Base-by-base conservation (phyloP, 768 basidiomycete genomes). In the Tulasnella sp. region DNA sequence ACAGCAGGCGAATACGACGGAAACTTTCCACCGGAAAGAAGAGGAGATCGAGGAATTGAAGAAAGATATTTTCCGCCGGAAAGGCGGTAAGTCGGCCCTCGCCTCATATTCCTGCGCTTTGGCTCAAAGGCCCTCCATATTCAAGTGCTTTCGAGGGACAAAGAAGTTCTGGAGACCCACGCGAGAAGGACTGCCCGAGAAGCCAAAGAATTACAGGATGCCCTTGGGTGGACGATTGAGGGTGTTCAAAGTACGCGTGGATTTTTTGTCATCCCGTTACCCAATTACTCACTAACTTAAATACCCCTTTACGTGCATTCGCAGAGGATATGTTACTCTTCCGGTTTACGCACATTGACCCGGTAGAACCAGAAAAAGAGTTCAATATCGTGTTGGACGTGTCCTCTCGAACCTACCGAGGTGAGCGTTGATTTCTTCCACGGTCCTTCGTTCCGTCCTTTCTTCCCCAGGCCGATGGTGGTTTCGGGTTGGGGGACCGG, bases 311-410 rank as follows among this genome's bases (percentile, higher is more conserved):
- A n/a, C n/a, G 38, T 52, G 38, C 40, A 39, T 46, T 62, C 38
- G 31, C 75, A 86, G 84, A 87, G 46, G 92, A 93, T 83, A 88
- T 90, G 72, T 87, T 96, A 27, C 88, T 96, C 71, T 86, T 96
- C 77, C 90, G 91, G 6, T 96, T 96, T 84, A 88, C 88, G 14
- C 85, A 89, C 78, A 83, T 96, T 48, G 92, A 95, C 82, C 86
- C 88, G 6, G 81, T 85, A 3, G 89, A 92, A 71, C 87, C 87
- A 2, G 87, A 89, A 12, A 87, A 89, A 40, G 93, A 94, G 81
- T 94, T 91, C 79, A 91, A 88, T 79, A 87, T 96, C 79, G 91
- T 95, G 0, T 84, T 96, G n/a, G 94, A 97, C 83, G 87, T 94
- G 27, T 90, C 92, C 3, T 85, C 85, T 34, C 85, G 87, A 36